Evolutionary conservation across 805 yeast species (phyloP).

Genomic region (Lachancea quebecensis): DNA sequence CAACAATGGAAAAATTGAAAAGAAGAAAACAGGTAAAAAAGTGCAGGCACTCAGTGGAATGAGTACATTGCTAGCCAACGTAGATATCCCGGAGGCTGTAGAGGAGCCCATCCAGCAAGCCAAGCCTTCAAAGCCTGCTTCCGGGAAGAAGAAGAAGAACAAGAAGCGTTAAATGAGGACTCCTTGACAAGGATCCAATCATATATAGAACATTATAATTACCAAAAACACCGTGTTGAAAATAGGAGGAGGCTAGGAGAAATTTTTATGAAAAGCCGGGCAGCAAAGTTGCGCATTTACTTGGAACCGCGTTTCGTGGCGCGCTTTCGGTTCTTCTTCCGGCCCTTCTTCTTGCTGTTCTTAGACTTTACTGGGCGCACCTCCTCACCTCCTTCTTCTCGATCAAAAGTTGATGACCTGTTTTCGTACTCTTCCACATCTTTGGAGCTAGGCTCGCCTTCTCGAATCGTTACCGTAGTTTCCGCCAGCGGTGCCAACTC

Average conservation of each 20-base stretch:
- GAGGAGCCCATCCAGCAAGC: constrained; percentile 12
- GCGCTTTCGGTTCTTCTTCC: constrained; percentile 13
- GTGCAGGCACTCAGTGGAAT: constrained; percentile 21
- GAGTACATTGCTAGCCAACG: constrained; percentile 23
- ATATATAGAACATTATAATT: neutral
- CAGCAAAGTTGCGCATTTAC: neutral
- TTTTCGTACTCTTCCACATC: constrained; percentile 25
- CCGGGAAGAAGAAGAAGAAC: constrained; percentile 24
- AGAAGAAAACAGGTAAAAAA: constrained; percentile 9
- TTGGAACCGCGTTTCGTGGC: neutral
- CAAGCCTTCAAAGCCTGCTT: constrained; percentile 13
- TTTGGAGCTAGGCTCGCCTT: constrained; percentile 3
- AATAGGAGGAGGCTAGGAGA: neutral
- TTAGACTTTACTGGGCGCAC: constrained; percentile 5
- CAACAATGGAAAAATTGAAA: constrained; percentile 21
- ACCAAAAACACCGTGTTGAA: neutral
- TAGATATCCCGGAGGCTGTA: constrained; percentile 23
- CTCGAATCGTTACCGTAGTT: constrained; percentile 10
- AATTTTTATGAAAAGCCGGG: neutral
- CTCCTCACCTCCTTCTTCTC: constrained; percentile 24
- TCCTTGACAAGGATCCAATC: no score
- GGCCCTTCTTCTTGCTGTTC: constrained; percentile 14
- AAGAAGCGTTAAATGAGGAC: constrained; percentile 19
- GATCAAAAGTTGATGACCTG: constrained; percentile 30
- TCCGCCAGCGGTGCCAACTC: constrained; percentile 52